A percentile compares a stretch with the other conserved stretches of the same genome.
phyloP scores from a whole-genome alignment of 176 grass and related monocot genomes.

The Eragrostis nindensis region DNA sequence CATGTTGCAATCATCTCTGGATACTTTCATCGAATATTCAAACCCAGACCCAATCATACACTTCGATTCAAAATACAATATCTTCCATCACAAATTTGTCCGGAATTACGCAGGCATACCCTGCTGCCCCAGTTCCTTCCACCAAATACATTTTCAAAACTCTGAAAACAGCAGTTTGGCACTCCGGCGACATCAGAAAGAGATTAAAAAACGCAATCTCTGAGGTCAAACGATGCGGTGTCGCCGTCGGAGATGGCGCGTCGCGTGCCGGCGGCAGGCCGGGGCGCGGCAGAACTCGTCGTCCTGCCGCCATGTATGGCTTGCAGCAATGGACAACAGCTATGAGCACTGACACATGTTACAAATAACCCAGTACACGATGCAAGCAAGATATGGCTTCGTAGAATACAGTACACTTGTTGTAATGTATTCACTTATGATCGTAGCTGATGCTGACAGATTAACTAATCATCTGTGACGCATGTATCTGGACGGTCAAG shows the following conservation, averaged over 20 bases:
- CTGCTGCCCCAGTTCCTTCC: neutral
- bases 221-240: slow-evolving; percentile 33
- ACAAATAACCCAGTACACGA: neutral
- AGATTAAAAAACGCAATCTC: neutral
- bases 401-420: neutral
- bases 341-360: neutral
- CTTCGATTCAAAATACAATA: neutral
- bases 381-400: neutral
- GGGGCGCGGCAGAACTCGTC: slow-evolving; percentile 20
- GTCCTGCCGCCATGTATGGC: neutral
- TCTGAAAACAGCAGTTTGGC: slow-evolving; percentile 4
- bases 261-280: slow-evolving; percentile 43
- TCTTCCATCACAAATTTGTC: neutral
- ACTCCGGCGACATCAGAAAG: slow-evolving; percentile 16
- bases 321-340: slow-evolving; percentile 41
- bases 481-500: neutral
- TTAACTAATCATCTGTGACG: slow-evolving; percentile 19
- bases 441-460: slow-evolving; percentile 26
- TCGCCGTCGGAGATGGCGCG: slow-evolving; percentile 15
- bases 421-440: neutral
- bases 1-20: neutral
- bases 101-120: neutral
- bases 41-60: neutral
- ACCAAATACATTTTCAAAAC: neutral
- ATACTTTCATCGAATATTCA: slow-evolving; percentile 12